Evolutionary conservation across 2,329 filamentous ascomycete genomes (phyloP).

Genomic region (Didymella sp.): DNA sequence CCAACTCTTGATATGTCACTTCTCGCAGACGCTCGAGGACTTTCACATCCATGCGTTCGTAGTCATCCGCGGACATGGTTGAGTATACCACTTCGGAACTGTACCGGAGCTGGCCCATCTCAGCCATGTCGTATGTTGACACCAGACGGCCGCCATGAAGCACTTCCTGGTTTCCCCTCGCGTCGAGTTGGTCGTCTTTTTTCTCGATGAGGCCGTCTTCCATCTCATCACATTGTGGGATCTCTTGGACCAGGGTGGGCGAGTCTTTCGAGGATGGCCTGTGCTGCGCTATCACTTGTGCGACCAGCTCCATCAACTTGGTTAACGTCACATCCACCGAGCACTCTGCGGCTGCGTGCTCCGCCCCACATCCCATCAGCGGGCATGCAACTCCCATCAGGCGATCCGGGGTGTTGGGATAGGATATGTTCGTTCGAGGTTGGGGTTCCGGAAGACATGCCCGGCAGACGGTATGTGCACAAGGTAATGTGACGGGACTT

Average conservation of each 20-base stretch:
- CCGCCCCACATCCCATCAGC: constrained; percentile 67
- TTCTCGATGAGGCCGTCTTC: constrained; percentile 46
- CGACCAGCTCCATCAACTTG: constrained; percentile 67
- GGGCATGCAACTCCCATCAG: constrained; percentile 77
- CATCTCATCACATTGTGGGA: constrained; percentile 45
- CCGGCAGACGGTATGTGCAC: constrained; percentile 79
- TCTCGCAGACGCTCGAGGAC: constrained; percentile 68
- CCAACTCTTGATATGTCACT: constrained; percentile 71
- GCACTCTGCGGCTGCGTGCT: constrained; percentile 81
- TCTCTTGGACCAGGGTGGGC: constrained; percentile 53
- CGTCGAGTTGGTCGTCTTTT: constrained; percentile 40
- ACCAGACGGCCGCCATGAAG: constrained; percentile 66
- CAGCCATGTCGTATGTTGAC: constrained; percentile 71
- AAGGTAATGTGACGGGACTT: constrained; percentile 78
- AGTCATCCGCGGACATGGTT: constrained; percentile 48
- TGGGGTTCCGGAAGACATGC: constrained; percentile 73
- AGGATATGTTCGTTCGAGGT: constrained; percentile 74
- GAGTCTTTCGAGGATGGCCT: constrained; percentile 42
- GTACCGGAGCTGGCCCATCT: constrained; percentile 65
- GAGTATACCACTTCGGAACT: constrained; percentile 63
- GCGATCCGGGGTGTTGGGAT: constrained; percentile 72
- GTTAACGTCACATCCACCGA: constrained; percentile 76
- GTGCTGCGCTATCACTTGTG: constrained; percentile 58
- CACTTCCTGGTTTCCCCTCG: constrained; percentile 49
- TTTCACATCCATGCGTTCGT: constrained; percentile 54